These are phyloP conservation scores for Talaromyces ruber DNA, from an alignment of 495 filamentous ascomycete species.

Conservation along the genomic window DNA sequence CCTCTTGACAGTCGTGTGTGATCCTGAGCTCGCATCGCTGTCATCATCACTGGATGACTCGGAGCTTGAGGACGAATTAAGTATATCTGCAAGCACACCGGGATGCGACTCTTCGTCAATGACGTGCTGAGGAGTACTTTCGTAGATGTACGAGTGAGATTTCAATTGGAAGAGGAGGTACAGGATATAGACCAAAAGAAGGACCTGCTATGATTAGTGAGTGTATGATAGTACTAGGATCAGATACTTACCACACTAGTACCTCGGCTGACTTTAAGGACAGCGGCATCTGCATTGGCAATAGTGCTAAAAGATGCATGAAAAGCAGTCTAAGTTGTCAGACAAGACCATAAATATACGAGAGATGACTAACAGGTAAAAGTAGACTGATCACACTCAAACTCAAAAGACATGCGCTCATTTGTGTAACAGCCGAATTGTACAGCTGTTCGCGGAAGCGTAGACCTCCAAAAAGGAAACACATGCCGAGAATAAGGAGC, in stretches of 20 bases:
- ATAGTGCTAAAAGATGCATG: slow-evolving; percentile 71
- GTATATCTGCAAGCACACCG: slow-evolving; percentile 70
- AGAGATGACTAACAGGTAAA: slow-evolving; percentile 46
- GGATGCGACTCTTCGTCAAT: slow-evolving; percentile 85
- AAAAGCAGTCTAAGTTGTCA: slow-evolving; percentile 60
- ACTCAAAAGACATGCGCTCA: slow-evolving; percentile 87
- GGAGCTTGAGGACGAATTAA: slow-evolving; percentile 62
- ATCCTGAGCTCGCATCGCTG: slow-evolving; percentile 57
- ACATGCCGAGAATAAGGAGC: slow-evolving; percentile 84
- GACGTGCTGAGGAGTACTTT: slow-evolving; percentile 78
- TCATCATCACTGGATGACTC: slow-evolving; percentile 54
- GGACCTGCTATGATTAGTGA: slow-evolving; percentile 31
- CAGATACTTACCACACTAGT: slow-evolving; percentile 65
- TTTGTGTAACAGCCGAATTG: slow-evolving; percentile 90
- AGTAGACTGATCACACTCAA: slow-evolving; percentile 81
- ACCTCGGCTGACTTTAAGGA: slow-evolving; percentile 78
- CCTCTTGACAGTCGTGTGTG: slow-evolving; percentile 64
- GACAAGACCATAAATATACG: not conserved
- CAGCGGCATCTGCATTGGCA: slow-evolving; percentile 53
- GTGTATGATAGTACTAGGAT: not conserved
- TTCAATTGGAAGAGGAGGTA: slow-evolving; percentile 89
- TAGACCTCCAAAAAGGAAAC: slow-evolving; percentile 76
- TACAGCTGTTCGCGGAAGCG: slow-evolving; percentile 90
- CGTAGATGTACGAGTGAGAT: slow-evolving; percentile 86
- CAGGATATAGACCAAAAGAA: slow-evolving; percentile 74